phyloP scores from a whole-genome alignment of 163 green algal genomes.

The Prototheca stagnorum region DNA sequence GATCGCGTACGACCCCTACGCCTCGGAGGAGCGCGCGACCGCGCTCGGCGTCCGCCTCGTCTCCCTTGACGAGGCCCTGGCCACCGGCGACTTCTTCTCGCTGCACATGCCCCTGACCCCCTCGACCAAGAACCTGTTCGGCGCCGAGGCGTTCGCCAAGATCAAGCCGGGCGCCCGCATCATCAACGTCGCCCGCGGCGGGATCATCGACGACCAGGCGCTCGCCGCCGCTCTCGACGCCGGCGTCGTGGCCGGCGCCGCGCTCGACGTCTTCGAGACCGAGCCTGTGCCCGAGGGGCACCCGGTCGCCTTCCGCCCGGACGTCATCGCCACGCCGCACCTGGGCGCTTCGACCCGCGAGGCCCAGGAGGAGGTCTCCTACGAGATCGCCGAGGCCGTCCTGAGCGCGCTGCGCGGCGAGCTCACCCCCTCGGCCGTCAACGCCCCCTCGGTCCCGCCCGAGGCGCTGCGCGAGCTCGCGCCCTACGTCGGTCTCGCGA shows the following conservation, averaged over 20 bases:
- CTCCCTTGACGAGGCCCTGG: constrained; percentile 63
- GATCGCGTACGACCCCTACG: constrained; percentile 85
- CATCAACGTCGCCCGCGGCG: constrained; percentile 84
- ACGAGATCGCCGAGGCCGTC: constrained; percentile 88
- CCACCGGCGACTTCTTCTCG: constrained; percentile 75
- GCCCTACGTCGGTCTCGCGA: constrained; percentile 44
- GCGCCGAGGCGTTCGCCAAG: constrained; percentile 65
- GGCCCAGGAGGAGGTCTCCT: constrained; percentile 81
- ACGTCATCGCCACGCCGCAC: constrained; percentile 89
- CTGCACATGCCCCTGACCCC: constrained; percentile 93
- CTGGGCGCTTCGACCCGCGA: constrained; percentile 80
- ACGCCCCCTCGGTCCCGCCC: constrained; percentile 78
- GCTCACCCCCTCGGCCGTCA: constrained; percentile 74
- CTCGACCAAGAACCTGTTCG: constrained; percentile 81
- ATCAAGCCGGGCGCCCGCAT: constrained; percentile 79
- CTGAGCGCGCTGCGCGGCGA: constrained; percentile 66
- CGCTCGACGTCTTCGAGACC: constrained; percentile 78
- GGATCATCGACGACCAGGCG: constrained; percentile 80
- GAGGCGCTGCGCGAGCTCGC: constrained; percentile 57
- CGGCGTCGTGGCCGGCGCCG: constrained; percentile 26
- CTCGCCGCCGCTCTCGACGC: constrained; percentile 66
- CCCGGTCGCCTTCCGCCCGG: constrained; percentile 47
- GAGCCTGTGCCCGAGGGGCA: constrained; percentile 58
- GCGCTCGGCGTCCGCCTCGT: constrained; percentile 59
- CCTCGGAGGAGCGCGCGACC: constrained; percentile 54